Evolutionary conservation across 306 rosid genomes (phyloP).

Genomic region (Bauhinia variegata): DNA sequence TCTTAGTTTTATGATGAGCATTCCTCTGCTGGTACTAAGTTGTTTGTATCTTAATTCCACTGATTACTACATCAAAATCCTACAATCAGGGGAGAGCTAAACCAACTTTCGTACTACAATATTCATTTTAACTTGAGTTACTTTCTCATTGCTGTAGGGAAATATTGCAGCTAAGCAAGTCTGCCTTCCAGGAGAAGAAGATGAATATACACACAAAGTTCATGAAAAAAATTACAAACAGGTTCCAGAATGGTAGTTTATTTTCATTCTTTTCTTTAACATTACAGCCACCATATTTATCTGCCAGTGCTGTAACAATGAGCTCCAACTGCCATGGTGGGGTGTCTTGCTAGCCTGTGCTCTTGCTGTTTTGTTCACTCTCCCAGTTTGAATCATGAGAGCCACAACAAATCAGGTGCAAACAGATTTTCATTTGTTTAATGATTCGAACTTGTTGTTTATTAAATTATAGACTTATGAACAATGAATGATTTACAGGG

Average conservation of each 20-base stretch:
- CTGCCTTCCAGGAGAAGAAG: slow-evolving; percentile 65
- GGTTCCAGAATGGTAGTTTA: slow-evolving; percentile 88
- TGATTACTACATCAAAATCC: too few species aligned
- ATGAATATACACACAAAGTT: slow-evolving; percentile 81
- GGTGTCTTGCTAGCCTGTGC: slow-evolving; percentile 64
- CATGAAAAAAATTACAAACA: slow-evolving; percentile 63
- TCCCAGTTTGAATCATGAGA: slow-evolving; percentile 55
- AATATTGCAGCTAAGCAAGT: slow-evolving; percentile 71
- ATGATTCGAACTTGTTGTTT: slow-evolving; percentile 25
- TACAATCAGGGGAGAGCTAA: too few species aligned
- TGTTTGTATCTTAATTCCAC: too few species aligned
- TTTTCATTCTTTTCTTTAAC: slow-evolving; percentile 62
- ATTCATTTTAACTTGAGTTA: too few species aligned
- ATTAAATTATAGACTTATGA: too few species aligned
- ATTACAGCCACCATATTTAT: slow-evolving; percentile 50
- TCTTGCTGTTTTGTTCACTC: slow-evolving; percentile 54
- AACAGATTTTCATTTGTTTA: slow-evolving; percentile 54
- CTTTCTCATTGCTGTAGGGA: slow-evolving; percentile 49
- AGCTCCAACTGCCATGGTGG: slow-evolving; percentile 74
- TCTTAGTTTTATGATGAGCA: too few species aligned
- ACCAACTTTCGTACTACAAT: too few species aligned
- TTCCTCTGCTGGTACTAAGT: too few species aligned
- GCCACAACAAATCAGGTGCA: slow-evolving; percentile 63
- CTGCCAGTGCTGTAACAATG: slow-evolving; percentile 41
- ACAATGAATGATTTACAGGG: too few species aligned